Evolutionary conservation across 139 green algal species (phyloP), one percentile per base, ranked within the genome.

Genomic region (Penium margaritaceum): DNA sequence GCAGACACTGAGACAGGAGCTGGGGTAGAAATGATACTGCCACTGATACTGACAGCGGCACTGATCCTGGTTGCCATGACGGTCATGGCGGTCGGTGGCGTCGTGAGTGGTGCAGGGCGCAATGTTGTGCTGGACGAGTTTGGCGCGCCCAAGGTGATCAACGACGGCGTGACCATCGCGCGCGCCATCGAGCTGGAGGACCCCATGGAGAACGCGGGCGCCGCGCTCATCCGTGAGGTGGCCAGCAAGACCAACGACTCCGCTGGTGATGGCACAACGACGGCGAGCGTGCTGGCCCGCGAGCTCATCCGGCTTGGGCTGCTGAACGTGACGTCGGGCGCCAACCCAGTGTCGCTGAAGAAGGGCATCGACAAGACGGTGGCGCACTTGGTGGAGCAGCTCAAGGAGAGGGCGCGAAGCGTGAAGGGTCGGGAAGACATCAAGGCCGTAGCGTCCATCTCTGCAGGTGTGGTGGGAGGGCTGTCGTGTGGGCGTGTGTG

Each of bases 61-160:
- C n/a, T n/a, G n/a, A n/a, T n/a, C n/a, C n/a, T n/a, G n/a, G n/a
- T n/a, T n/a, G n/a, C n/a, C n/a, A n/a, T n/a, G n/a, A n/a, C n/a
- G n/a, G n/a, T n/a, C n/a, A n/a, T n/a, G n/a, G n/a, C n/a, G n/a
- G n/a, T n/a, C n/a, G n/a, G n/a, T n/a, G n/a, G n/a, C n/a, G n/a
- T 57, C 19, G 51, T 73, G n/a, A 32, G 19, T 30, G 5, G 1
- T 17, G 29, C 84, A 96, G 91, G 92, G 15, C 88, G 93, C 64
- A 98, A 98, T 74, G 93, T 98, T 39, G 93, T 98, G 76, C 82
- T 98, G 64, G 92, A 98, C 84, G 88, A 98, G 81, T 96, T 95
- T 66, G 92, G 92, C 39, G 80, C 91, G 44, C 93, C 93, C n/a
- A 87, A 89, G 75, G 92, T 98, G 30, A 98, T 98, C 86, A 98